A percentile compares a stretch with the other conserved stretches of the same genome.
These are phyloP conservation scores for Trebouxia sp. DNA, from an alignment of 139 green algal species.

Conservation along the genomic window DNA sequence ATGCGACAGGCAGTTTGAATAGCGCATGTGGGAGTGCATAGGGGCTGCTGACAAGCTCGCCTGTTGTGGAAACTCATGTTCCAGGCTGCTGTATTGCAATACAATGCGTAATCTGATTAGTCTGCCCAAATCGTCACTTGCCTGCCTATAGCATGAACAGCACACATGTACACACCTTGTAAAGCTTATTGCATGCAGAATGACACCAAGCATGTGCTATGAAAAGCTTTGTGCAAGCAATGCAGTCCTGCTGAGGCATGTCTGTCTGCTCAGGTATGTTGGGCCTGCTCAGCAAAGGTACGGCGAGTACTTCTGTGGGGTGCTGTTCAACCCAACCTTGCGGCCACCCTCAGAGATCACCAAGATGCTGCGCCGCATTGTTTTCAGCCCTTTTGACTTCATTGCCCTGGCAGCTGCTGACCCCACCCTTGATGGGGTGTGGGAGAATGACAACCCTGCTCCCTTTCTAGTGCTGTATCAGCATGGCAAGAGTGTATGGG, in stretches of 20 bases:
- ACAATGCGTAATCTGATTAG: too few relatives aligned
- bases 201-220: too few relatives aligned
- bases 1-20: too few relatives aligned
- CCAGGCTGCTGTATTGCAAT: too few relatives aligned
- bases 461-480: conserved; percentile 45
- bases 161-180: too few relatives aligned
- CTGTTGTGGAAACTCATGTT: too few relatives aligned
- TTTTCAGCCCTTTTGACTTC: conserved; percentile 36
- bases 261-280: neutral
- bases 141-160: too few relatives aligned
- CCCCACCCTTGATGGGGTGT: neutral
- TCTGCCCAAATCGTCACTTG: too few relatives aligned
- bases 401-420: conserved; percentile 23
- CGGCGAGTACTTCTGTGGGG: conserved; percentile 36
- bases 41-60: too few relatives aligned
- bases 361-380: conserved; percentile 35
- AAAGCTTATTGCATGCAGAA: too few relatives aligned
- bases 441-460: conserved; percentile 17
- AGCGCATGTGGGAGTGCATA: too few relatives aligned
- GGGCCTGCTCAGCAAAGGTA: conserved; percentile 41
- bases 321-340: conserved; percentile 32
- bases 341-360: neutral
- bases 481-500: conserved; percentile 35
- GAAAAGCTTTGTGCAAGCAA: neutral
- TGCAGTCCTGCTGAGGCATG: neutral